A percentile compares a stretch with the other conserved stretches of the same genome.
phyloP scores from a whole-genome alignment of 2,329 filamentous ascomycete species.

The Tolypocladium tropicale region DNA sequence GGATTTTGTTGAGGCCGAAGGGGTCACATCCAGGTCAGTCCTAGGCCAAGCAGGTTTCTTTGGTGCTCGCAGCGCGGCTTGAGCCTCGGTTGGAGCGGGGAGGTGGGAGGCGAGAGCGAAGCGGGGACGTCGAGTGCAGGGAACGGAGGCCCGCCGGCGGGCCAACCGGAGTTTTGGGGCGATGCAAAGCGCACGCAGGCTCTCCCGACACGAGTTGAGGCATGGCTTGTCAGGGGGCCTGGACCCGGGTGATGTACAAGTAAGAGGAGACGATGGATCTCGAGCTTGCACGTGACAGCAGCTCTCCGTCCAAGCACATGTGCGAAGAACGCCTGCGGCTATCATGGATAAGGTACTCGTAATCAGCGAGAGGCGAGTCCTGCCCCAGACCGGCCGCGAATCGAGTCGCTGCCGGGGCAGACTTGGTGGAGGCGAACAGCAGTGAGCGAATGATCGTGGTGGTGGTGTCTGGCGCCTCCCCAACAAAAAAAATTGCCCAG shows the following conservation, averaged over 20 bases:
- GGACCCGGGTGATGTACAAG: neutral
- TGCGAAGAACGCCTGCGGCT: neutral
- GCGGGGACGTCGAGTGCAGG: neutral
- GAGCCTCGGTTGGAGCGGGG: neutral
- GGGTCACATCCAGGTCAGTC: neutral
- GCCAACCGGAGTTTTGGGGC: neutral
- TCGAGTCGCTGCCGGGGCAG: neutral
- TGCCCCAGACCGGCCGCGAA: neutral
- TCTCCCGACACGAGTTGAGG: neutral
- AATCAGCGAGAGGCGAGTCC: neutral
- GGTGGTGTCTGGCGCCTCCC: conserved; percentile 2
- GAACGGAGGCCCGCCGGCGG: neutral
- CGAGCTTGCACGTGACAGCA: neutral
- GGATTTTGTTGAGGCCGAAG: neutral
- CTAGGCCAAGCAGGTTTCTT: neutral
- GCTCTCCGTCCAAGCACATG: neutral
- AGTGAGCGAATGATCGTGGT: too few relatives aligned
- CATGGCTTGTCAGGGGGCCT: too few relatives aligned
- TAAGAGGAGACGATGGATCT: neutral
- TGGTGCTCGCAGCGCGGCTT: neutral
- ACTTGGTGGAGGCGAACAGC: neutral
- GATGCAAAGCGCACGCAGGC: neutral
- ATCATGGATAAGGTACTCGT: neutral
- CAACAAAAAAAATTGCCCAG: conserved; percentile 1
- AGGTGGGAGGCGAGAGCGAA: neutral